Evolutionary conservation across 768 basidiomycete genomes (phyloP).

Genomic region (Termitomyces sp.): DNA sequence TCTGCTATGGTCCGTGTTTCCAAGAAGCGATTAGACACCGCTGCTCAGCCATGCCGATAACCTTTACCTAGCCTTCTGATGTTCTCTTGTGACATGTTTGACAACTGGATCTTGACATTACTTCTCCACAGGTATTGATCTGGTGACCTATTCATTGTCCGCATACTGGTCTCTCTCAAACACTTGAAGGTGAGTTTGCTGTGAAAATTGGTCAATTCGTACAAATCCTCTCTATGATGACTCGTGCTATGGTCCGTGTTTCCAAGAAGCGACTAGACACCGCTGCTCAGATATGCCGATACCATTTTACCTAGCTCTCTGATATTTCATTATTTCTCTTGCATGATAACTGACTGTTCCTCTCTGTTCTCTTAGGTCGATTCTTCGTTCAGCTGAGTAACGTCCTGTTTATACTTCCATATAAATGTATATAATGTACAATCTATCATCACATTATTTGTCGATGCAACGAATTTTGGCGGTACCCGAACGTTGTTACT

Average conservation of each 20-base stretch:
- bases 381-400: neutral
- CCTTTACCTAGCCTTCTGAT: conserved; percentile 80
- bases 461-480: too few relatives aligned
- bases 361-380: neutral
- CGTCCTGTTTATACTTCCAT: neutral
- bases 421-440: neutral
- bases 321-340: conserved; percentile 24
- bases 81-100: conserved; percentile 60
- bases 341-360: neutral
- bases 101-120: conserved; percentile 7
- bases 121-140: neutral
- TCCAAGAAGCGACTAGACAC: conserved; percentile 88
- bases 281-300: conserved; percentile 71
- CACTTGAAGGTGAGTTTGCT: conserved; percentile 3
- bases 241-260: conserved; percentile 87
- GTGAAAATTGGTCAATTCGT: neutral
- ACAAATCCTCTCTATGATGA: conserved; percentile 42
- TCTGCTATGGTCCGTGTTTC: conserved; percentile 94
- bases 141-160: neutral
- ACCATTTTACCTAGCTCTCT: conserved; percentile 64
- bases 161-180: neutral
- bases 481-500: too few relatives aligned
- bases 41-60: conserved; percentile 68
- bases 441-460: too few relatives aligned
- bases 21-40: conserved; percentile 87